phyloP scores from a whole-genome alignment of 139 green algal species.

The Coelastrella sp. region DNA sequence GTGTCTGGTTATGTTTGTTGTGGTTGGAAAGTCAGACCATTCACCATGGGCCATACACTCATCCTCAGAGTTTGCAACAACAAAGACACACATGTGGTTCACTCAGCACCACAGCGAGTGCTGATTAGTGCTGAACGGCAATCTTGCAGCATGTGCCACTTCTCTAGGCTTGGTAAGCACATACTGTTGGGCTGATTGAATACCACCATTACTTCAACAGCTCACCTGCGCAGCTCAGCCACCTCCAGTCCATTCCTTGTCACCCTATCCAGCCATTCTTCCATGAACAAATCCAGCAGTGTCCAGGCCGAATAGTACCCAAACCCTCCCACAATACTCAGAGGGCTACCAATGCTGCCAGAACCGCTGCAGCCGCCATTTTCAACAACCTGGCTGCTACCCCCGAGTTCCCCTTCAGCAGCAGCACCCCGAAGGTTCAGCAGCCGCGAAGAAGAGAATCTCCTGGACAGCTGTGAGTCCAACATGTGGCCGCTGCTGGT shows the following conservation, averaged over 20 bases:
- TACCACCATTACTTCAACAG: too few species aligned
- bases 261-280: background rate
- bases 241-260: background rate
- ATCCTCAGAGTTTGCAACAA: too few species aligned
- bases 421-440: background rate
- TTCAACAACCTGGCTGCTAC: background rate
- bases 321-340: constrained; percentile 22
- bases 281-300: constrained; percentile 24
- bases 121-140: too few species aligned
- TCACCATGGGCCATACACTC: too few species aligned
- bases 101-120: too few species aligned
- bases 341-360: background rate
- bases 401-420: background rate
- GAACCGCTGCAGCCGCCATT: constrained; percentile 3
- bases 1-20: too few species aligned
- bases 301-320: constrained; percentile 3
- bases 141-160: too few species aligned
- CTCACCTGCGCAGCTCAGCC: constrained; percentile 8
- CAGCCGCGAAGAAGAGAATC: background rate
- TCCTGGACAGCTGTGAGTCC: background rate
- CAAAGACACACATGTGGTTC: too few species aligned
- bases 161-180: too few species aligned
- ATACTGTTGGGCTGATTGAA: too few species aligned
- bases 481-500: background rate
- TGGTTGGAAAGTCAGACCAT: too few species aligned